Base-by-base conservation (phyloP, 441 rosid species). In the Rhodomyrtus psidioides region DNA sequence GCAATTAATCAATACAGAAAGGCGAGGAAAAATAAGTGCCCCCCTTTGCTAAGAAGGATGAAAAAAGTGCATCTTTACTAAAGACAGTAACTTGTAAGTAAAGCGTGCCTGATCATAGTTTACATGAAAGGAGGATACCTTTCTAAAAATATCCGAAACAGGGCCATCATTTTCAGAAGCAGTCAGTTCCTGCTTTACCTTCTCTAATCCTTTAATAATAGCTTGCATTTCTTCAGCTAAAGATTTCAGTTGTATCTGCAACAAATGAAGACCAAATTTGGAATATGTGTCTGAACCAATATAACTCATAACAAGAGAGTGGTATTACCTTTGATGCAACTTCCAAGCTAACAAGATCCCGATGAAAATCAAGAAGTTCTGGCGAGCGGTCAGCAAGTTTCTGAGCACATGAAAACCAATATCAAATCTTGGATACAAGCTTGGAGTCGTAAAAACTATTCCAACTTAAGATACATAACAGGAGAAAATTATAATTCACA, bases 211-310 rank as follows among this genome's bases (percentile, higher is more conserved):
- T 93, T 95, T 98, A 89, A 92, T 95, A 86, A 97, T 94, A 86
- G 99, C 98, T 92, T 97, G 99, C 99, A 97, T 97, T 95, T 97
- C 99, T 86, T 96, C 99, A 23, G 99, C 99, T 88, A 97, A 91
- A 53, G 97, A 93, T 90, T 96, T 96, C 94, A 98, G 83, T 95
- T 96, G 99, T 93, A 95, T 95, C 99, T 98, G 94, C 91, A 89
- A 87, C 75, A 53, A 84, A 83, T 39, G 34, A 87, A 83, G 51
- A 87, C 42, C 83, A 59, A 55, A 82, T 34, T 86, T 60, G 16
- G 49, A n/a, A 70, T 49, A 49, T 10, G 79, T 70, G n/a, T 39
- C 79, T 24, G 1, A 21, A 70, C 79, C 81, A 55, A 83, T 46
- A 84, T 83, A 59, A 84, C 65, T 62, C 74, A 88, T 87, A 65